These are phyloP conservation scores for Hypholoma sublateritium DNA, from an alignment of 768 basidiomycete genomes.

Conservation along the genomic window DNA sequence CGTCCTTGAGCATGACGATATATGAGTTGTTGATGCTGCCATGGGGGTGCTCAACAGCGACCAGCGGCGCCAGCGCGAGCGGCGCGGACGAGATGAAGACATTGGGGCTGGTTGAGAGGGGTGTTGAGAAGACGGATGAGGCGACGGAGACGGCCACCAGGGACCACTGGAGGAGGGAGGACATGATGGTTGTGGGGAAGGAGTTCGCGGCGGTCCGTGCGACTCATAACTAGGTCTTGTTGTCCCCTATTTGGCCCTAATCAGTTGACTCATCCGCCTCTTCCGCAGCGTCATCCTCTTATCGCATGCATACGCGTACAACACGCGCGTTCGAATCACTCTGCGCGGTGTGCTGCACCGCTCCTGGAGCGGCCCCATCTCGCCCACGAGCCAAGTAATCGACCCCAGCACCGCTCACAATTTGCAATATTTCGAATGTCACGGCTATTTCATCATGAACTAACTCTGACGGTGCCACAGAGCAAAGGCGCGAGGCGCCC, in stretches of 20 bases:
- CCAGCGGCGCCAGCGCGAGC: slow-evolving; percentile 59
- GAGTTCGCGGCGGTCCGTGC: slow-evolving; percentile 9
- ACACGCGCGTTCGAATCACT: background rate
- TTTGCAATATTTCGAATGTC: too few species aligned
- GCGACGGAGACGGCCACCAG: slow-evolving; percentile 40
- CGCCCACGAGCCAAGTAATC: background rate
- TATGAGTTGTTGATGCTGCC: slow-evolving; percentile 88
- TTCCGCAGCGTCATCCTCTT: slow-evolving; percentile 3
- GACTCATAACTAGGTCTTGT: slow-evolving; percentile 28
- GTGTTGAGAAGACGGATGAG: slow-evolving; percentile 37
- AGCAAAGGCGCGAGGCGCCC: too few species aligned
- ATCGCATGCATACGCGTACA: background rate
- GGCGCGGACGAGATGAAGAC: slow-evolving; percentile 37
- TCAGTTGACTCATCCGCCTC: slow-evolving; percentile 3
- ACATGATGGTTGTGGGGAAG: slow-evolving; percentile 40
- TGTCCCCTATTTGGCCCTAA: slow-evolving; percentile 30
- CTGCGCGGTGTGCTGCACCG: background rate
- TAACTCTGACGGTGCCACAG: too few species aligned
- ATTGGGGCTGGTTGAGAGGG: slow-evolving; percentile 48
- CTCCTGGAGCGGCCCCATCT: background rate
- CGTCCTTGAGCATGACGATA: slow-evolving; percentile 86
- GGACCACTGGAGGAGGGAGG: slow-evolving; percentile 40
- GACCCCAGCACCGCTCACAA: too few species aligned
- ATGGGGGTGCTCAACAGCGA: slow-evolving; percentile 60
- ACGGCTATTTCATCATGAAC: too few species aligned